Evolutionary conservation across 306 rosid species (phyloP), one percentile per base, ranked within the genome.

Genomic region (Gastrolobium bilobum): DNA sequence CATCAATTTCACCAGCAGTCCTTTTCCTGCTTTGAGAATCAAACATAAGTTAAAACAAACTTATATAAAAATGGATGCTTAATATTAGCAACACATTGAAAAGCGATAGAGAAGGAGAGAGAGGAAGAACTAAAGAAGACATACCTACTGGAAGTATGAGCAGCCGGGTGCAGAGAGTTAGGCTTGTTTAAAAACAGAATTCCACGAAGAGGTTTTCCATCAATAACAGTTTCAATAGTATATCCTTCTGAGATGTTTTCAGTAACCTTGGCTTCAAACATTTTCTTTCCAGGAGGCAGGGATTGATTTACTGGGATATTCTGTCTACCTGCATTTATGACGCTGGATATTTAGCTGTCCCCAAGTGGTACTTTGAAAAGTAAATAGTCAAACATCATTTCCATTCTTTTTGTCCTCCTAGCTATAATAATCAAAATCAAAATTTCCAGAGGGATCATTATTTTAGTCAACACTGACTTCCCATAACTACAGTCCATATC

Each of bases 141-240:
- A 75, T 79, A 91, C 99, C 99, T 84, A 82, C 77, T 81, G 66
- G 86, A 73, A 70, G 78, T 81, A 68, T 83, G 84, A 83, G 44
- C 81, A 48, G 88, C 40, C 39, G 82, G 51, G 66, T 70, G 82
- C 75, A 35, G 39, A 57, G 85, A 46, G 75, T 66, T 86, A 71
- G 91, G 83, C 76, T 85, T 86, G 90, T 82, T 88, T 75, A 87
- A 64, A 77, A 89, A 88, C 69, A 92, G 73, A 50, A 92, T 44
- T 76, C 97, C 97, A 13, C 88, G 90, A 56, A 92, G 88, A 78
- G 89, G 93, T 87, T 85, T 92, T 80, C 97, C 97, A 61, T 92
- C 94, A 15, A 92, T 87, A 59, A 84, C 76, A 65, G 97, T 92
- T 88, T 92, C 97, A 20, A 92, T 84, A 20, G 86, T 53, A 64